Evolutionary conservation across 768 basidiomycete genomes (phyloP).

Genomic region (Tylopilus rubrobrunneus): DNA sequence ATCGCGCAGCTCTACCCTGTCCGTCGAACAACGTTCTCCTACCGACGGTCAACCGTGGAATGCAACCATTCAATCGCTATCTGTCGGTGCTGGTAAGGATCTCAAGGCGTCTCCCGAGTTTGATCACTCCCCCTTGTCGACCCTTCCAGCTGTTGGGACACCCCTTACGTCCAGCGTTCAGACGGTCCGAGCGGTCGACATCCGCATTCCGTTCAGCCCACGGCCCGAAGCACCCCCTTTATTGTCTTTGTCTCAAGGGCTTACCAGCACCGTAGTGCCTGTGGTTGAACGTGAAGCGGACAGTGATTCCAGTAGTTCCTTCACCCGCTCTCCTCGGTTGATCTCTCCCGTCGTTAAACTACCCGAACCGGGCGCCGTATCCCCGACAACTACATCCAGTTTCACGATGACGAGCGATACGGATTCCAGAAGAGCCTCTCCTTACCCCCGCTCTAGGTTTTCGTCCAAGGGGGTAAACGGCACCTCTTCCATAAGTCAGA

Average conservation of each 20-base stretch:
- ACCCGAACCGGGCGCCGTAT: slow-evolving; percentile 22
- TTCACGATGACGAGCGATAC: slow-evolving; percentile 28
- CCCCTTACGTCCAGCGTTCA: slow-evolving; percentile 18
- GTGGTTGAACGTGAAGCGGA: slow-evolving; percentile 7
- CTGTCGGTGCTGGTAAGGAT: slow-evolving; percentile 6
- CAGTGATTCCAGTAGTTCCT: slow-evolving; percentile 22
- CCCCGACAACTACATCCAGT: slow-evolving; percentile 24
- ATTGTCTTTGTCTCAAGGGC: slow-evolving; percentile 19
- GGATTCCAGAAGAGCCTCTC: slow-evolving; percentile 15
- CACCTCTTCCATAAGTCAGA: slow-evolving; percentile 4
- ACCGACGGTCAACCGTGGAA: slow-evolving; percentile 15
- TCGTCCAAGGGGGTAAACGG: slow-evolving; percentile 11
- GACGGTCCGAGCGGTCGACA: slow-evolving; percentile 12
- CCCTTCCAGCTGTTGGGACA: slow-evolving; percentile 28
- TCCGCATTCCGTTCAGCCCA: slow-evolving; percentile 28
- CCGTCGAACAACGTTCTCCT: slow-evolving; percentile 28
- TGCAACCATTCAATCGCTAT: slow-evolving; percentile 2
- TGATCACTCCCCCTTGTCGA: slow-evolving; percentile 31
- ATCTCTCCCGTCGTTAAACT: slow-evolving; percentile 28
- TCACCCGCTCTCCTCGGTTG: slow-evolving; percentile 26
- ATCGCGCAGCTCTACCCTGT: slow-evolving; percentile 30
- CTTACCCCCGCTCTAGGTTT: slow-evolving; percentile 4
- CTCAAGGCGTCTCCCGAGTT: slow-evolving; percentile 16
- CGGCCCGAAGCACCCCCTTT: slow-evolving; percentile 20
- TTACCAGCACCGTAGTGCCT: neutral